Conservation (phyloP, 129 eudicot genomes). For the Sambucus nigra region DNA sequence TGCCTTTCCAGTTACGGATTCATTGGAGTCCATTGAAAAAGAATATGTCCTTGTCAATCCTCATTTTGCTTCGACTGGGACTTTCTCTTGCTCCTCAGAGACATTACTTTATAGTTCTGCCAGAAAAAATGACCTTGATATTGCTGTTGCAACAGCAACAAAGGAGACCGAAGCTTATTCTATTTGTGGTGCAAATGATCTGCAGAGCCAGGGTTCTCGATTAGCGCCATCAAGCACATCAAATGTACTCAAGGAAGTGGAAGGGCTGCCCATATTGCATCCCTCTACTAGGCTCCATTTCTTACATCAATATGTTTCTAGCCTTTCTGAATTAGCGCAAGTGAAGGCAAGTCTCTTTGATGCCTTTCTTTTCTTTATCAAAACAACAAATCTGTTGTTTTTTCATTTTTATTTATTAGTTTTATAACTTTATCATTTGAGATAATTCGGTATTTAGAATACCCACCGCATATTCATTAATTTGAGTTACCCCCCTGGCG, state of each 20-base stretch:
- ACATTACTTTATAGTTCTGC: slow-evolving; percentile 6
- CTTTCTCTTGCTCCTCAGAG: slow-evolving; percentile 10
- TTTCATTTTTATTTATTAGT: too few relatives aligned
- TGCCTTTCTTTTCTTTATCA: too few relatives aligned
- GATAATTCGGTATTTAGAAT: too few relatives aligned
- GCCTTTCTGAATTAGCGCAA: slow-evolving; percentile 13
- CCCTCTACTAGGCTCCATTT: slow-evolving; percentile 18
- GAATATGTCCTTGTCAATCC: slow-evolving; percentile 21
- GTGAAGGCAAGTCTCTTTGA: slow-evolving; percentile 17
- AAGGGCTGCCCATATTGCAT: not conserved
- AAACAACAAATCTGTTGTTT: not conserved
- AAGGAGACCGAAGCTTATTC: slow-evolving; percentile 2
- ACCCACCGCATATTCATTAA: too few relatives aligned
- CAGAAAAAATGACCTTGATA: slow-evolving; percentile 2
- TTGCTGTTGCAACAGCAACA: slow-evolving; percentile 1
- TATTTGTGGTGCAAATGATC: not conserved
- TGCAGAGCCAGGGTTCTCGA: not conserved
- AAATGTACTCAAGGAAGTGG: slow-evolving; percentile 8
- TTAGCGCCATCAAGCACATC: slow-evolving; percentile 1
- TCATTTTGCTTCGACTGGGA: slow-evolving; percentile 15
- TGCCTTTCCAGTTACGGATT: slow-evolving; percentile 13
- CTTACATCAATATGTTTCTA: slow-evolving; percentile 6
- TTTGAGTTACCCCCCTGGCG: too few relatives aligned
- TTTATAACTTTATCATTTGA: too few relatives aligned
- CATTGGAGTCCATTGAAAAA: slow-evolving; percentile 19